phyloP scores from a whole-genome alignment of 805 yeast species.

The Candida vartiovaarae region DNA sequence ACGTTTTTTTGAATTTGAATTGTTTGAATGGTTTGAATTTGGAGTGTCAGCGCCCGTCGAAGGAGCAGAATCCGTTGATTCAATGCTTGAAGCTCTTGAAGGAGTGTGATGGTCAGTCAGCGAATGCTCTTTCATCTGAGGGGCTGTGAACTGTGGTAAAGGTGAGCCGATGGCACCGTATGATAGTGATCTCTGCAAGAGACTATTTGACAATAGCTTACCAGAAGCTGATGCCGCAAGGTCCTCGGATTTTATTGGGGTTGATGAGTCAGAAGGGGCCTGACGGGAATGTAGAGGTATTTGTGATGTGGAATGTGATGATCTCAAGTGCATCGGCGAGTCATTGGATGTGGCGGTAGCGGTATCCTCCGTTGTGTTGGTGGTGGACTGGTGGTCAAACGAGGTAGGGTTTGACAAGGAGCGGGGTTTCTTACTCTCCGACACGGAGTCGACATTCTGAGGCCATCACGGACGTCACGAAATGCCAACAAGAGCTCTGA shows the following conservation, averaged over 20 bases:
- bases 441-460: no score
- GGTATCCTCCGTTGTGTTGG: no score
- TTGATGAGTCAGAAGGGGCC: not conserved
- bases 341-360: no score
- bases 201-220: not conserved
- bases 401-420: not conserved
- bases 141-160: no score
- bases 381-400: not conserved
- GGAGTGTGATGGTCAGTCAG: not conserved
- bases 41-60: slow-evolving; percentile 6
- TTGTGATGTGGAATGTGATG: slow-evolving; percentile 1
- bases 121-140: no score
- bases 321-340: not conserved
- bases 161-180: not conserved
- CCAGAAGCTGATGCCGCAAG: slow-evolving; percentile 3
- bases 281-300: not conserved
- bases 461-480: slow-evolving; percentile 3
- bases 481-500: slow-evolving; percentile 22
- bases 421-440: not conserved
- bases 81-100: slow-evolving; percentile 14
- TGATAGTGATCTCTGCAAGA: slow-evolving; percentile 1
- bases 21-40: not conserved
- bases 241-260: slow-evolving; percentile 1
- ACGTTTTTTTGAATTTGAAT: slow-evolving; percentile 34
- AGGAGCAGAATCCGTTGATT: slow-evolving; percentile 11